Base-by-base conservation (phyloP, 2,329 filamentous ascomycete species). In the Clonostachys rhizophaga region DNA sequence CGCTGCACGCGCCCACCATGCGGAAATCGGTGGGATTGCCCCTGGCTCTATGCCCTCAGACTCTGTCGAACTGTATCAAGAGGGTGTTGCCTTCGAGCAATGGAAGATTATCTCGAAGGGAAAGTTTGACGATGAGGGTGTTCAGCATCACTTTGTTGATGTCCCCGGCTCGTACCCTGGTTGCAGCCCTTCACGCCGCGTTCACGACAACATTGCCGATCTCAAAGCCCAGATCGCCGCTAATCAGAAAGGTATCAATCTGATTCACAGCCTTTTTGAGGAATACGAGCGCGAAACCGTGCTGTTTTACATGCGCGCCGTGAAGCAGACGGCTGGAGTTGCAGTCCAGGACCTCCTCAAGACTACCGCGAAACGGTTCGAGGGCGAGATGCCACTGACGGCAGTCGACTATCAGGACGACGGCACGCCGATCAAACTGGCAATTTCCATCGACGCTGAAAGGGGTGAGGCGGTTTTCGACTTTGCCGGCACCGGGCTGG, bases 161-260 rank as follows among this genome's bases (percentile, higher is more conserved):
- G 40, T 43, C 9, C 45, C 45, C n/a, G 45, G 16, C 10, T 47
- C 45, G 14, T 47, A 42, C 33, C 45, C 45, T 12, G 58, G 58
- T 2, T 61, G 58, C 33, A 83, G 81, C 1, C 88, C 88, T 0
- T 61, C 64, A 2, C 72, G 89, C 18, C 91, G 87, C 58, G 70
- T 94, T 1, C 83, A 79, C 6, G 90, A 95, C 63, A 95, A 95
- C 57, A 75, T 95, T 52, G 91, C 90, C 42, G 90, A 95, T 59
- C 73, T 95, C 16, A 91, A 91, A 14, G 40, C 40, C 40, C 40
- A 42, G 40, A 20, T 42, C 13, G 40, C 40, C 14, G 40, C 40
- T 7, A 42, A 42, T 10, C 40, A 42, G 40, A 42, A 18, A 16
- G 40, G 40, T 13, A 42, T 42, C n/a, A 42, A 42, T 13, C 16